Base-by-base conservation (phyloP, 495 filamentous ascomycete genomes). In the Oleoguttula mirabilis region DNA sequence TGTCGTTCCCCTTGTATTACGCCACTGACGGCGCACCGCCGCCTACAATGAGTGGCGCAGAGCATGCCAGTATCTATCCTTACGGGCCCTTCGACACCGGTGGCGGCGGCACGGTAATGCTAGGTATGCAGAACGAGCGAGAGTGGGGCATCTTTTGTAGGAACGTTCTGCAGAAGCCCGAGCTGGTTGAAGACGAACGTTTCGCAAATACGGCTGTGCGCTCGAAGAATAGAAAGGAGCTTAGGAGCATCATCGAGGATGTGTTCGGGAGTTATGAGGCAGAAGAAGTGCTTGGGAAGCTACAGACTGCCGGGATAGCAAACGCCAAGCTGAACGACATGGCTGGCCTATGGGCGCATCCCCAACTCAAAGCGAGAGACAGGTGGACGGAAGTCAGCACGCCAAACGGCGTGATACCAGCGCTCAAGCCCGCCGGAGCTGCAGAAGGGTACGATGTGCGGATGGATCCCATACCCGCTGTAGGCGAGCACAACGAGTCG, bases 1-100 rank as follows among this genome's bases (percentile, higher is more conserved):
- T 71, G 69, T 55, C 60, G 1, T 73, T 71, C 34, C 69, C 68
- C 0, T 57, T 73, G 62, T 73, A 73, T 47, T 73, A 73, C 39
- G 55, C 66, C 14, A 68, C 58, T 39, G 50, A 67, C 11, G 57
- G 56, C 16, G 59, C 62, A 1, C 55, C 62, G 0, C 58, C 57
- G 0, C 69, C 68, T 0, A 49, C 52, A 2, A 59, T 62, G 2
- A 61, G 62, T 5, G 68, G 68, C 8, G 68, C 69, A 0, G 65
- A 67, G 3, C 69, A 73, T 37, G 67, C 68, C 0, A 52, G 66
- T 0, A 67, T 71, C 21, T 73, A 71, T 30, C 69, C 69, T 3
- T 73, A 73, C 36, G 69, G 69, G 0, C 66, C 66, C 0, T 73
- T 73, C 33, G 62, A 66, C 27, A 63, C 69, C 0, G 66, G 67